Evolutionary conservation across 1,284 basidiomycete species (phyloP), one percentile per base, ranked within the genome.

Genomic region (Marasmius oreades): DNA sequence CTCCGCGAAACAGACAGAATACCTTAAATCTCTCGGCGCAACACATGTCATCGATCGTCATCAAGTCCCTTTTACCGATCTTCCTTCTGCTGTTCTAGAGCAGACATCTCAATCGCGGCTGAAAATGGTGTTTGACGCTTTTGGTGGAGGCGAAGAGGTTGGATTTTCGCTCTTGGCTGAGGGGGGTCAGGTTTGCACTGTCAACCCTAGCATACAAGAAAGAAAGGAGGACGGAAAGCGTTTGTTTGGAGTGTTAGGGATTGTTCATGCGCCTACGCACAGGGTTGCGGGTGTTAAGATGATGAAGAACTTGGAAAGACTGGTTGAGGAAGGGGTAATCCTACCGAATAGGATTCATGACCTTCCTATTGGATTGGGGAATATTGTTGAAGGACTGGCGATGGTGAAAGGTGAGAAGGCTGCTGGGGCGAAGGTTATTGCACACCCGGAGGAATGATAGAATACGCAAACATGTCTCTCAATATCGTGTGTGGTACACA

Each of bases 241-340:
- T n/a, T 26, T n/a, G n/a, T 51, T 46, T 11, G 39, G 23, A 2
- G 50, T 56, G 16, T 26, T 36, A 2, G 55, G 50, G 5, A 31
- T 22, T 11, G 37, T 43, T 8, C 42, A 39, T 26, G 28, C 33
- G 8, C 36, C 34, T n/a, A 26, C 11, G 3, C 37, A 51, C 18
- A 39, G 55, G 33, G 36, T 23, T 3, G 50, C 50, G 51, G 55
- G 55, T 60, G 42, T 52, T 26, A 50, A 46, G 16, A 51, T 61
- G 44, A 63, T 64, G 23, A 46, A 51, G 6, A 50, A 51, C 14
- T 28, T 64, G 37, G 56, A 36, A 33, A 44, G 54, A 6, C 47
- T 61, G 23, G 45, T 67, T 20, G 56, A 57, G 33, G 47, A 54
- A n/a, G 64, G 63, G 18, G 51, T 39, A 1, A 61, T 67, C 37